phyloP scores from a whole-genome alignment of 2,329 filamentous ascomycete genomes.

The Fragosphaeria purpurea region DNA sequence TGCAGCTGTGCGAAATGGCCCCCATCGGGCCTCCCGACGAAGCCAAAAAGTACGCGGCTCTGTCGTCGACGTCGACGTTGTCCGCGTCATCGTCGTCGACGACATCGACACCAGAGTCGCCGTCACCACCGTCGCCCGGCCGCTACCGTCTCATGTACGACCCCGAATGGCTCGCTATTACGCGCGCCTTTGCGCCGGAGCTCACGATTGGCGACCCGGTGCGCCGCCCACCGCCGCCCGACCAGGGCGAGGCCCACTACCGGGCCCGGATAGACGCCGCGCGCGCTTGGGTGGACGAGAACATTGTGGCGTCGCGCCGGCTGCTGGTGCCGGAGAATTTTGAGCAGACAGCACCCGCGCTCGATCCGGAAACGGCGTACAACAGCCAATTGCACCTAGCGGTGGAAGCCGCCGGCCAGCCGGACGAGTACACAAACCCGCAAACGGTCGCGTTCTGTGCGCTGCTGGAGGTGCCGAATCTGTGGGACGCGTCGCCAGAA shows the following conservation, averaged over 20 bases:
- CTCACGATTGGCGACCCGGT: conserved; percentile 53
- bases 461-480: conserved; percentile 65
- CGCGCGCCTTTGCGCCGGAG: conserved; percentile 62
- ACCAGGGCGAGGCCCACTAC: conserved; percentile 63
- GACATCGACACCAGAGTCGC: neutral
- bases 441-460: conserved; percentile 78
- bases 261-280: conserved; percentile 56
- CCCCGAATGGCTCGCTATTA: conserved; percentile 91
- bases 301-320: conserved; percentile 54
- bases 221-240: conserved; percentile 38
- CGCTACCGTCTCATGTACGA: conserved; percentile 66
- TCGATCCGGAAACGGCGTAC: conserved; percentile 34
- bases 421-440: conserved; percentile 74
- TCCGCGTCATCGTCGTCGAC: conserved; percentile 2
- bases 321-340: conserved; percentile 73
- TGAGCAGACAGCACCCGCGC: conserved; percentile 54
- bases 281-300: conserved; percentile 68
- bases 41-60: conserved; percentile 9
- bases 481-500: conserved; percentile 62
- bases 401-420: conserved; percentile 36
- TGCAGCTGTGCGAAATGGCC: conserved; percentile 57
- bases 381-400: conserved; percentile 27
- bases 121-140: conserved; percentile 11
- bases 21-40: conserved; percentile 38
- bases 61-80: neutral